Percentiles rank a stretch among this genome's conserved stretches.
These are phyloP conservation scores for Triadica sebifera DNA, from an alignment of 345 rosid species.

Conservation along the genomic window DNA sequence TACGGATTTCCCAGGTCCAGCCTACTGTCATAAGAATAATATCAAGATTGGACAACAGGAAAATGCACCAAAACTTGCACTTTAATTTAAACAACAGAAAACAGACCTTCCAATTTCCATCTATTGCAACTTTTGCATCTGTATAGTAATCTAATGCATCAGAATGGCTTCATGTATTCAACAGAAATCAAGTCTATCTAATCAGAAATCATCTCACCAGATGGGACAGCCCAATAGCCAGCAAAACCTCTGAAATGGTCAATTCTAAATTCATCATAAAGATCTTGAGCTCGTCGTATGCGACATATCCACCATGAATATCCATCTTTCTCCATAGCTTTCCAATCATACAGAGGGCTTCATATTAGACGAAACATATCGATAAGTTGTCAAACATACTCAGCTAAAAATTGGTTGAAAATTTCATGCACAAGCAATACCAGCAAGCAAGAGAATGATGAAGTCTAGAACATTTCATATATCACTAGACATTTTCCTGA, in stretches of 20 bases:
- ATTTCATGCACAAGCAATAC: neutral
- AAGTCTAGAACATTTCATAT: neutral
- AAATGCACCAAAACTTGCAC: conserved; percentile 18
- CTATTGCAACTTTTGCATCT: conserved; percentile 81
- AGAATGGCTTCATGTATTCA: conserved; percentile 14
- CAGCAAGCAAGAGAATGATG: conserved; percentile 12
- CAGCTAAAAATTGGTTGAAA: neutral
- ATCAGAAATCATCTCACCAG: conserved; percentile 53
- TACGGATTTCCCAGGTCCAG: conserved; percentile 86
- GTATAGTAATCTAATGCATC: conserved; percentile 30
- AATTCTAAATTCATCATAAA: conserved; percentile 84
- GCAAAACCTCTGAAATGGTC: conserved; percentile 98
- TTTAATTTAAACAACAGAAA: conserved; percentile 10
- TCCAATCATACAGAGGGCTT: conserved; percentile 96
- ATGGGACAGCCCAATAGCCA: conserved; percentile 91
- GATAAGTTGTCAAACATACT: conserved; percentile 14
- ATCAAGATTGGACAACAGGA: conserved; percentile 24
- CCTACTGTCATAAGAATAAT: conserved; percentile 59
- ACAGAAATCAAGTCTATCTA: conserved; percentile 7
- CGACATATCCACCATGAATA: conserved; percentile 91
- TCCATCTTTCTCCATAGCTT: conserved; percentile 81
- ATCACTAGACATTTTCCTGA: neutral
- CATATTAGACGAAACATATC: conserved; percentile 20
- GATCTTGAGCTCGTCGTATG: conserved; percentile 64
- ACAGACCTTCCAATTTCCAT: conserved; percentile 87